Evolutionary conservation across 2,329 filamentous ascomycete species (phyloP), one percentile per base, ranked within the genome.

Genomic region (Hypomyces perniciosus): DNA sequence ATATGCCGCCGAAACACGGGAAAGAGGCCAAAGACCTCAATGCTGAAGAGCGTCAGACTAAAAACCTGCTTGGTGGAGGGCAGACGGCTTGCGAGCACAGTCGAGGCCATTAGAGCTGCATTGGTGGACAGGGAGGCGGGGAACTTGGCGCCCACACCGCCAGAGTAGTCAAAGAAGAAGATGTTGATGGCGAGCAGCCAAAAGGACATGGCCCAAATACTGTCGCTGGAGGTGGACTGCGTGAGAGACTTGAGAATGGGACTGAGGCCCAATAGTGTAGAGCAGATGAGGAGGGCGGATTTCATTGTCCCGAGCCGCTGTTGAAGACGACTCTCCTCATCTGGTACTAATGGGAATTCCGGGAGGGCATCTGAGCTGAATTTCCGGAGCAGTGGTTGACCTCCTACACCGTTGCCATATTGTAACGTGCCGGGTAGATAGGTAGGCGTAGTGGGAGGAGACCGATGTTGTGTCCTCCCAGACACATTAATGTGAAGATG

Each of bases 231-330:
- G 4, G 92, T 97, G 5, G 91, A 96, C 46, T 81, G 81, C 1
- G 93, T 99, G n/a, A 99, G 80, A 1, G 91, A 96, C 68, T 96
- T 96, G 55, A 99, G 82, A 57, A 99, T 97, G 0, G 93, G 93
- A 39, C 89, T 95, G 4, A 99, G 79, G 8, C 92, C 93, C 4
- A 97, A 81, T 10, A 99, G 78, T 4, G 90, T 91, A 59, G 87
- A 95, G 71, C 95, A 96, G 61, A 97, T 97, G 45, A 97, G 78
- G 35, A 95, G 76, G 0, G 91, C 91, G 0, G 91, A 96, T 70
- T 97, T 97, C 59, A 91, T 83, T 1, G 93, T 96, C 33, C 86
- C 83, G 4, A 96, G 62, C 20, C 80, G 76, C 48, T 79, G 72
- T 58, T 76, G 74, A 9, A 69, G 70, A 42, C 73, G 74, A 60